Evolutionary conservation across 345 rosid species (phyloP).

Genomic region (Combretum micranthum): DNA sequence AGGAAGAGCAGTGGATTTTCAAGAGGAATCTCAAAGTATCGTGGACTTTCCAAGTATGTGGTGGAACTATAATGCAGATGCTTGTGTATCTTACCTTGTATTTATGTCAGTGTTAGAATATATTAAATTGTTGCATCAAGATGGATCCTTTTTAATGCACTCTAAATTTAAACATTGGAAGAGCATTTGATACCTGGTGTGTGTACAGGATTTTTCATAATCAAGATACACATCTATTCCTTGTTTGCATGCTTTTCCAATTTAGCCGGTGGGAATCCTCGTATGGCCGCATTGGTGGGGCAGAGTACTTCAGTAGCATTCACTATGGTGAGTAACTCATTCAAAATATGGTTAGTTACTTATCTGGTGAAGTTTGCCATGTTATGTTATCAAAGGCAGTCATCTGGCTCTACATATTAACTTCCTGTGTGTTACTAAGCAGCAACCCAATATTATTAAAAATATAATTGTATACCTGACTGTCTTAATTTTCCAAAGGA

Average conservation of each 20-base stretch:
- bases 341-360: too few relatives aligned
- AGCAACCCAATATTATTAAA: too few relatives aligned
- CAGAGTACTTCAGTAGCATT: conserved; percentile 68
- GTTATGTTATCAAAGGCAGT: neutral
- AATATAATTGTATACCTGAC: conserved; percentile 10
- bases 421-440: too few relatives aligned
- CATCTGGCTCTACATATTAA: too few relatives aligned
- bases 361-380: neutral
- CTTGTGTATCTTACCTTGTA: neutral
- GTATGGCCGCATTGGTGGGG: conserved; percentile 62
- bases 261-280: conserved; percentile 85
- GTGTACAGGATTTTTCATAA: neutral
- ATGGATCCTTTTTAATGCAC: too few relatives aligned
- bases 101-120: too few relatives aligned
- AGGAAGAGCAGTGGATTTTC: conserved; percentile 98
- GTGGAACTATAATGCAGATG: neutral
- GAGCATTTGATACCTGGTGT: too few relatives aligned
- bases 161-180: too few relatives aligned
- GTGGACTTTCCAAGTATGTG: conserved; percentile 82
- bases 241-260: conserved; percentile 10
- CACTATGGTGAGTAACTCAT: conserved; percentile 43
- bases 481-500: conserved; percentile 21
- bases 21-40: conserved; percentile 88
- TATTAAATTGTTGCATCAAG: too few relatives aligned
- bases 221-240: conserved; percentile 7